These are phyloP conservation scores for Moelleriella libera DNA, from an alignment of 2,329 filamentous ascomycete genomes.

Conservation along the genomic window DNA sequence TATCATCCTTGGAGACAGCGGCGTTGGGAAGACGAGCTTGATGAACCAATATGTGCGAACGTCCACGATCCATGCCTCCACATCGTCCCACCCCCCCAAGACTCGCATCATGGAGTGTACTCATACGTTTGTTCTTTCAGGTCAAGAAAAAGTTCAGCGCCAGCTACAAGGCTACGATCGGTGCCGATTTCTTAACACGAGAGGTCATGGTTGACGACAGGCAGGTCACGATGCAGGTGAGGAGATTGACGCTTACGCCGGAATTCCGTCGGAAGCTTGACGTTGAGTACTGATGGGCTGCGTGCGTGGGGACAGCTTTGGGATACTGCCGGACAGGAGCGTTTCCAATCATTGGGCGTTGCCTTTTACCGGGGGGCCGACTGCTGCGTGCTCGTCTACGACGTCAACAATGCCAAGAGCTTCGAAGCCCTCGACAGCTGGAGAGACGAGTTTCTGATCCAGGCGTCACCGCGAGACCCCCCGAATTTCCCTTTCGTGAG, in stretches of 20 bases:
- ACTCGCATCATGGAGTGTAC: too few species aligned
- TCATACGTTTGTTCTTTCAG: conserved; percentile 28
- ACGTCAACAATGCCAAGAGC: conserved; percentile 98
- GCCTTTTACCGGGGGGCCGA: conserved; percentile 96
- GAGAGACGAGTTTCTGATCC: conserved; percentile 96
- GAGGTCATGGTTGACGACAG: conserved; percentile 95
- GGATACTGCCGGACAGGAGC: conserved; percentile 95
- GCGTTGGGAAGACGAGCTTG: conserved; percentile 97
- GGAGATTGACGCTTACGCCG: conserved; percentile 5
- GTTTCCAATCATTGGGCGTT: conserved; percentile 92
- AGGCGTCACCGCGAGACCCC: conserved; percentile 89
- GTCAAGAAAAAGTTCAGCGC: conserved; percentile 99
- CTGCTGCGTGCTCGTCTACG: conserved; percentile 95
- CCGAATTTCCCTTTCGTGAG: conserved; percentile 95
- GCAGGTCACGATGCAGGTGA: conserved; percentile 94
- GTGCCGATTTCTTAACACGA: conserved; percentile 95
- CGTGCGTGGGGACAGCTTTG: conserved; percentile 52
- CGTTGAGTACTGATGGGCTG: neutral
- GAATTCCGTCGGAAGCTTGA: too few species aligned
- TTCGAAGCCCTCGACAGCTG: conserved; percentile 98
- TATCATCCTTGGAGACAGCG: conserved; percentile 97
- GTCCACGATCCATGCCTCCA: too few species aligned
- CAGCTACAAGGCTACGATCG: conserved; percentile 98
- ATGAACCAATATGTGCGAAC: conserved; percentile 99
- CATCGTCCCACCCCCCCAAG: too few species aligned